Evolutionary conservation across 2,329 filamentous ascomycete species (phyloP).

Genomic region (Uncinocarpus reesii): DNA sequence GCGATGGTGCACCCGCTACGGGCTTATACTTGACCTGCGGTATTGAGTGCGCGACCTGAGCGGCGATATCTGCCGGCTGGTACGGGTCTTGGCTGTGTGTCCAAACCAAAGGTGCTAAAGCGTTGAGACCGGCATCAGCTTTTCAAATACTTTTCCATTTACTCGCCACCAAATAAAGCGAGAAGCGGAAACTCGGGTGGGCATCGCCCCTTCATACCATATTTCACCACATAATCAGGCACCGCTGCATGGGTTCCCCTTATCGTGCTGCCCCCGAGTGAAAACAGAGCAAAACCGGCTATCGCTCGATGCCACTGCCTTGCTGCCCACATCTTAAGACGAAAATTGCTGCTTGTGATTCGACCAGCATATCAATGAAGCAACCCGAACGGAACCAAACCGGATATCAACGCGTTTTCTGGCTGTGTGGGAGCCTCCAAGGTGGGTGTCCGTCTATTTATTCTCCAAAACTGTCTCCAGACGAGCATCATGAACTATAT

Average conservation of each 20-base stretch:
- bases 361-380: neutral
- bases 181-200: neutral
- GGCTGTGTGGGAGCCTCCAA: no score
- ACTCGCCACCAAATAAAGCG: neutral
- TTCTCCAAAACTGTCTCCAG: no score
- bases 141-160: neutral
- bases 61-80: slow-evolving; percentile 41
- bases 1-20: slow-evolving; percentile 30
- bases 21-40: slow-evolving; percentile 37
- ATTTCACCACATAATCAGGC: slow-evolving; percentile 38
- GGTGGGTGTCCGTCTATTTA: no score
- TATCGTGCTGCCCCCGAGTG: neutral
- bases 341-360: neutral
- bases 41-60: slow-evolving; percentile 39
- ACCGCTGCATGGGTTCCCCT: slow-evolving; percentile 20
- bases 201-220: slow-evolving; percentile 28
- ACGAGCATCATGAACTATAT: no score
- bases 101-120: slow-evolving; percentile 43
- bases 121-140: neutral
- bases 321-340: neutral
- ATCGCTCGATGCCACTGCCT: neutral
- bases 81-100: slow-evolving; percentile 41
- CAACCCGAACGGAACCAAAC: no score
- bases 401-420: no score
- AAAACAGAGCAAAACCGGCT: neutral